A percentile compares a stretch with the other conserved stretches of the same genome.
phyloP scores from a whole-genome alignment of 1,139 yeast genomes.

The Komagataea norvegica region DNA sequence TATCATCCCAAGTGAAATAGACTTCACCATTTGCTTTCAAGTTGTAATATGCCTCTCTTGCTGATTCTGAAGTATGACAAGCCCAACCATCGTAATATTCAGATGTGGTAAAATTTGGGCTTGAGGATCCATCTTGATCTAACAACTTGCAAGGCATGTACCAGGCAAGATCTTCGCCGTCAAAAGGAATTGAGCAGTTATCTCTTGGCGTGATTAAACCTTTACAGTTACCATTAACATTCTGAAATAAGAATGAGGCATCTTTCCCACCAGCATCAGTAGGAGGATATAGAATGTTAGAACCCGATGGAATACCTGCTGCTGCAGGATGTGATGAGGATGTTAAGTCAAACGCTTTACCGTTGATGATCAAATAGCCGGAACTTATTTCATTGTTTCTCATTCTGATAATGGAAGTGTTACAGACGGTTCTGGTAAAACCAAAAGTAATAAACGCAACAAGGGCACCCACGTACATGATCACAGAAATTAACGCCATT shows the following conservation, averaged over 20 bases:
- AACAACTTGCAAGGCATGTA: conserved; percentile 88
- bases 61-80: conserved; percentile 73
- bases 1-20: conserved; percentile 86
- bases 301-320: conserved; percentile 62
- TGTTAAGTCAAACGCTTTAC: conserved; percentile 71
- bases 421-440: conserved; percentile 81
- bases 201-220: conserved; percentile 71
- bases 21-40: conserved; percentile 68
- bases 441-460: conserved; percentile 91
- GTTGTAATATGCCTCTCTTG: conserved; percentile 64
- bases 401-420: conserved; percentile 45
- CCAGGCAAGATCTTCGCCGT: conserved; percentile 72
- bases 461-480: conserved; percentile 66
- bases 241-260: conserved; percentile 86
- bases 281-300: conserved; percentile 80
- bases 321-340: conserved; percentile 75
- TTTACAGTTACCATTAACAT: conserved; percentile 91
- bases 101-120: conserved; percentile 52
- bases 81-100: conserved; percentile 79
- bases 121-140: conserved; percentile 63
- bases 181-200: conserved; percentile 65
- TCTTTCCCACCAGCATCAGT: conserved; percentile 85
- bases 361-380: conserved; percentile 73
- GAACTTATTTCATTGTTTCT: conserved; percentile 52
- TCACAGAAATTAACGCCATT: conserved; percentile 75